Conservation (phyloP, 169 alveolate genomes). For the Eimeria praecox region DNA sequence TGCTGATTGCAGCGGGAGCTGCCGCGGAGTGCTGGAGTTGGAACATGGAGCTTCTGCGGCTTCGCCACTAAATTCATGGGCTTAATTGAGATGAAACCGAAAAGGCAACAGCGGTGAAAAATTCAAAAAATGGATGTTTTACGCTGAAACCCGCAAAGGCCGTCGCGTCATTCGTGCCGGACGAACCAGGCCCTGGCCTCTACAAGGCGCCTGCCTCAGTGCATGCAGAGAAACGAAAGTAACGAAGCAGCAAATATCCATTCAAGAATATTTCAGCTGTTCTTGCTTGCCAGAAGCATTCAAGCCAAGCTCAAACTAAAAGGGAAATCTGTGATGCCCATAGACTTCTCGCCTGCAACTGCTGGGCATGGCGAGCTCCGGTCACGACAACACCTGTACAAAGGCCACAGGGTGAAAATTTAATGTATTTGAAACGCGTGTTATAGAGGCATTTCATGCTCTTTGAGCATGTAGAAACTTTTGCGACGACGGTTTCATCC, state of each 20-base stretch:
- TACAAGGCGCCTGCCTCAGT: constrained; percentile 52
- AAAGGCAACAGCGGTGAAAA: not conserved
- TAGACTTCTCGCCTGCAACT: not conserved
- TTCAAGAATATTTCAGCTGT: not conserved
- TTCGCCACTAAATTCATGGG: not conserved
- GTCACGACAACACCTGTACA: not conserved
- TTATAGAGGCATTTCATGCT: not conserved
- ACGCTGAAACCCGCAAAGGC: not conserved
- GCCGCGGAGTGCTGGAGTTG: constrained; percentile 30
- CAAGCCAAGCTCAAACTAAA: not conserved
- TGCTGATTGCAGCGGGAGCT: constrained; percentile 19
- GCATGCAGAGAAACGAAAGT: constrained; percentile 32
- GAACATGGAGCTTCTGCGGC: not conserved
- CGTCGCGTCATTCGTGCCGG: constrained; percentile 17
- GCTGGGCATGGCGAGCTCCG: constrained; percentile 39
- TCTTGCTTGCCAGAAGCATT: not conserved
- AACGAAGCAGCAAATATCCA: not conserved
- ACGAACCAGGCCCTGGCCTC: constrained; percentile 56
- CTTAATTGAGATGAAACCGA: constrained; percentile 11
- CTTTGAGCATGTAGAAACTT: not conserved
- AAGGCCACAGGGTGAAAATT: not conserved
- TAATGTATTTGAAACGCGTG: not conserved
- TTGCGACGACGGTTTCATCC: not conserved
- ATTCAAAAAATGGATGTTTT: not conserved
- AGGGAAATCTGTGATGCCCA: not conserved